These are phyloP conservation scores for Sporothrix pseudoabietina DNA, from an alignment of 2,329 filamentous ascomycete species.

Conservation along the genomic window DNA sequence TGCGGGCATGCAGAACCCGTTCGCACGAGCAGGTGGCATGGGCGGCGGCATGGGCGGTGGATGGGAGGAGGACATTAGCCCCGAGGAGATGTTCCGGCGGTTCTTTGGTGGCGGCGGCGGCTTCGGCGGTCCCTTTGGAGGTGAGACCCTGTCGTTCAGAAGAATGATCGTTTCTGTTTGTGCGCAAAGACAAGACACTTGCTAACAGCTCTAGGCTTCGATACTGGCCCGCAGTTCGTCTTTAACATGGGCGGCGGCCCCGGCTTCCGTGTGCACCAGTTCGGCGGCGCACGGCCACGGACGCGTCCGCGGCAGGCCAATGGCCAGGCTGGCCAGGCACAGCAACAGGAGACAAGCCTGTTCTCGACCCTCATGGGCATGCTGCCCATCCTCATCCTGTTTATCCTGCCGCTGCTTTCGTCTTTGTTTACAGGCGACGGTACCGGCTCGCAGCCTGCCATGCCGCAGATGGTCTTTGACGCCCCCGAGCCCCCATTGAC, in stretches of 20 bases:
- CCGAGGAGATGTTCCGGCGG: constrained; percentile 93
- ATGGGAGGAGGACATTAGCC: constrained; percentile 92
- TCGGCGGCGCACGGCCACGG: constrained; percentile 77
- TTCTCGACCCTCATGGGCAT: constrained; percentile 68
- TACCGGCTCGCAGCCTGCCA: constrained; percentile 51
- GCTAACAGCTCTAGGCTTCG: constrained; percentile 55
- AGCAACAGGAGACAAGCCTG: constrained; percentile 55
- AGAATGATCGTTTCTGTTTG: no score
- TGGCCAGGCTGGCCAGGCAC: constrained; percentile 39
- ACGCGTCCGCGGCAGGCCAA: constrained; percentile 64
- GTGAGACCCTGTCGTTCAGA: constrained; percentile 34
- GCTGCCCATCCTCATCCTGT: constrained; percentile 84
- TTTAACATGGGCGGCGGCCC: constrained; percentile 94
- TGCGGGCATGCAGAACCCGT: constrained; percentile 43
- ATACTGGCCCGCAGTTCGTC: constrained; percentile 82
- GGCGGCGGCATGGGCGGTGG: constrained; percentile 59
- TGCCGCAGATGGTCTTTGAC: constrained; percentile 78
- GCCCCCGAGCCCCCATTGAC: constrained; percentile 70
- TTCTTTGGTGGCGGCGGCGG: constrained; percentile 84
- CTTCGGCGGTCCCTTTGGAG: constrained; percentile 52
- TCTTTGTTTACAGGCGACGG: constrained; percentile 69
- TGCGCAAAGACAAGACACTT: background rate
- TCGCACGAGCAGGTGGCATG: constrained; percentile 43
- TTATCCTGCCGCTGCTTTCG: constrained; percentile 80
- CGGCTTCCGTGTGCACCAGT: constrained; percentile 91